phyloP scores from a whole-genome alignment of 768 basidiomycete genomes.

The Cytidiella melzeri region DNA sequence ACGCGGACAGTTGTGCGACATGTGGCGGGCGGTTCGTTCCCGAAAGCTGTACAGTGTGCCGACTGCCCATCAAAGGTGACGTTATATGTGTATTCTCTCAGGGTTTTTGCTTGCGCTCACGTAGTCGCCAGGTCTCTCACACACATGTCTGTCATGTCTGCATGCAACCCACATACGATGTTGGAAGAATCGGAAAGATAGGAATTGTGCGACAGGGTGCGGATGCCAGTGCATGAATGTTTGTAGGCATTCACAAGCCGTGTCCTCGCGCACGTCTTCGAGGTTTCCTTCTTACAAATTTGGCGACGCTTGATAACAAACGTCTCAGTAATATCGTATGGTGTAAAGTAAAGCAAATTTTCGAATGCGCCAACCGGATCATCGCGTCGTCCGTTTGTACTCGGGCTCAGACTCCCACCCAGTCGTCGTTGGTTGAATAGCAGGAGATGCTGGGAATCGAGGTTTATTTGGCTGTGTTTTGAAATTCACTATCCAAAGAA shows the following conservation, averaged over 20 bases:
- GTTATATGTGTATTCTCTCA: not conserved
- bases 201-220: conserved; percentile 21
- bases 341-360: not conserved
- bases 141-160: conserved; percentile 20
- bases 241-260: not conserved
- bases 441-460: too few relatives aligned
- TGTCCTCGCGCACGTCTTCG: not conserved
- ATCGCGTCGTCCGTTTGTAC: too few relatives aligned
- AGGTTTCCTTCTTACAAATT: not conserved
- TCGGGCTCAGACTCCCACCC: too few relatives aligned
- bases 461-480: too few relatives aligned
- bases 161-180: conserved; percentile 22
- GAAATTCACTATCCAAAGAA: too few relatives aligned
- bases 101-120: not conserved
- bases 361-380: too few relatives aligned
- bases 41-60: conserved; percentile 59
- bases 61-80: conserved; percentile 68
- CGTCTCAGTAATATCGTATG: not conserved
- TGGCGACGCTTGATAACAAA: not conserved
- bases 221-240: conserved; percentile 20
- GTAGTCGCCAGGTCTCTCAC: conserved; percentile 18
- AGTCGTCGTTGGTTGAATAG: too few relatives aligned
- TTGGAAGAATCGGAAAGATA: conserved; percentile 16
- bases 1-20: conserved; percentile 38
- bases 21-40: conserved; percentile 36